Evolutionary conservation across 2,329 filamentous ascomycete genomes (phyloP), one percentile per base, ranked within the genome.

Genomic region (Esteya vermicola): DNA sequence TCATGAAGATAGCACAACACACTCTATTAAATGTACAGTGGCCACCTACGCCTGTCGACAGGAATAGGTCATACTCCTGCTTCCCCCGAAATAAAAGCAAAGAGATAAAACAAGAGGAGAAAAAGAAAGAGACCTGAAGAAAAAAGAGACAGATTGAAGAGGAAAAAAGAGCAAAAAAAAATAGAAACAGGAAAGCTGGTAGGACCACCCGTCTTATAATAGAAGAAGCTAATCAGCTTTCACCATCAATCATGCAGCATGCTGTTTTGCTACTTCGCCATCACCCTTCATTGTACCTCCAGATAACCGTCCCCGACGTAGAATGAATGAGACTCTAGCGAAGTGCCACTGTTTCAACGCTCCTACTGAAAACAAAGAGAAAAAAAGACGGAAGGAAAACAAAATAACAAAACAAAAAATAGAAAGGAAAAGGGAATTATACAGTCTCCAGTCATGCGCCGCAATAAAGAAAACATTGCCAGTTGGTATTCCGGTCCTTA

Each of bases 401-500:
- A 23, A 30, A 7, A 32, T 18, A 30, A 4, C n/a, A 28, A 28
- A 23, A 18, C 23, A 20, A 39, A 13, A 14, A 19, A 10, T 9
- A 28, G 34, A 28, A 19, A 13, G 14, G 22, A 35, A 40, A 40
- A 33, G 9, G n/a, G 9, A 33, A 33, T 10, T 16, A 12, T 14
- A 32, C 26, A 13, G 26, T 28, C 10, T 12, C n/a, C 25, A 21
- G 35, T 25, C 28, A 25, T 16, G 14, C 35, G 14, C 16, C 25
- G 39, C 39, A 33, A 33, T 10, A 23, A 36, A 36, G 10, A 22
- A 40, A 40, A 25, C 30, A 18, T 39, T 18, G 37, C 37, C 37
- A 26, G 27, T 36, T 36, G 39, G 33, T 40, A 36, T 40, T 36
- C 39, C 33, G 27, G 33, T 30, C 25, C 37, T 19, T 19, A 39